Percentiles rank a stretch among this genome's conserved stretches.
Conservation (phyloP, 1,284 basidiomycete genomes). For the Pseudozyma sp. region DNA sequence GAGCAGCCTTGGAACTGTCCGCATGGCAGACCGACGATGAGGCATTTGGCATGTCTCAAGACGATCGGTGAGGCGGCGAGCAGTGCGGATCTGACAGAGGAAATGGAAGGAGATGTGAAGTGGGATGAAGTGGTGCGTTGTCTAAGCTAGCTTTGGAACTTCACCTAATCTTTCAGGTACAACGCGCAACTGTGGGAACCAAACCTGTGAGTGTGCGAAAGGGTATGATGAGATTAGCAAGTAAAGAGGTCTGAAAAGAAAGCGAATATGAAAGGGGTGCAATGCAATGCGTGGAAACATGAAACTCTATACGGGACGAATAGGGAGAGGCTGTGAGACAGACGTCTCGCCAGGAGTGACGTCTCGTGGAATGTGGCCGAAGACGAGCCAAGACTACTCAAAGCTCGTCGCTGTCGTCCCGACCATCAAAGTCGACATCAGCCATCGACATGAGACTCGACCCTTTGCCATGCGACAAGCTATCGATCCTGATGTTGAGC, state of each 20-base stretch:
- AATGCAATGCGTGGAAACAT: constrained; percentile 6
- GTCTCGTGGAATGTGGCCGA: no score
- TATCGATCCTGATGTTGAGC: constrained; percentile 46
- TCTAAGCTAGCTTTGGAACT: constrained; percentile 11
- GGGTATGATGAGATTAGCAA: constrained; percentile 5
- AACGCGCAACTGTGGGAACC: no score
- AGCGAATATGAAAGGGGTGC: neutral
- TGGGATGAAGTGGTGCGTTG: constrained; percentile 24
- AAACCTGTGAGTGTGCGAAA: neutral
- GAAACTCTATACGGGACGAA: neutral
- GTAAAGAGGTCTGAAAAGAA: neutral
- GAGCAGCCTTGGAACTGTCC: constrained; percentile 98
- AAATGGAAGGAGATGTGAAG: constrained; percentile 6
- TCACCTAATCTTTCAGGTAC: neutral
- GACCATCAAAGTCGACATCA: neutral
- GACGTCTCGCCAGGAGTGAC: neutral
- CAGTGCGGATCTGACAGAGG: neutral
- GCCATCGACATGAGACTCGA: constrained; percentile 29
- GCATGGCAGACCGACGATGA: constrained; percentile 95
- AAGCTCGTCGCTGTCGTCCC: constrained; percentile 26
- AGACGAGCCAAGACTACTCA: constrained; percentile 2
- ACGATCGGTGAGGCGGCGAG: constrained; percentile 3
- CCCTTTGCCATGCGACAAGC: constrained; percentile 30
- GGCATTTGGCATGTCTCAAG: constrained; percentile 69
- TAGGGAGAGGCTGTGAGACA: neutral